A percentile compares a stretch with the other conserved stretches of the same genome.
These are phyloP conservation scores for Phytophthora idaei DNA, from an alignment of 352 stramenopile species.

Conservation along the genomic window DNA sequence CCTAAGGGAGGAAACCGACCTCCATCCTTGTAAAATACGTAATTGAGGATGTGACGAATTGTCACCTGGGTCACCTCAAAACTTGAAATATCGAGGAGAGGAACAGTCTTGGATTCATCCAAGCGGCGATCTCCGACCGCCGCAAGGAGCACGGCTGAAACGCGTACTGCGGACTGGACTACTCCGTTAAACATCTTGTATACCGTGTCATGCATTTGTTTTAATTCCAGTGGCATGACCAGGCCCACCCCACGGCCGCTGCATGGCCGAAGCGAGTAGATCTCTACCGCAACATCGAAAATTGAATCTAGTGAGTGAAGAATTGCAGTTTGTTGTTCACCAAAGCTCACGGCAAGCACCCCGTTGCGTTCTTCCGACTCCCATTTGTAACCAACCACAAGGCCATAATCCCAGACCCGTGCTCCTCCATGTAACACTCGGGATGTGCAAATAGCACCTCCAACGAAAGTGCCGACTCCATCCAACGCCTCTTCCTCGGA, in stretches of 20 bases:
- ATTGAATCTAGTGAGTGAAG: background rate
- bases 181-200: slow-evolving; percentile 20
- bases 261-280: slow-evolving; percentile 19
- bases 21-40: slow-evolving; percentile 1
- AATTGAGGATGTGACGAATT: slow-evolving; percentile 4
- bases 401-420: slow-evolving; percentile 16
- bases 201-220: background rate
- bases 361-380: background rate
- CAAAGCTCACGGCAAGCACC: slow-evolving; percentile 9
- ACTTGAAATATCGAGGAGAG: slow-evolving; percentile 6
- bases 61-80: background rate
- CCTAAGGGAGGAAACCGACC: background rate
- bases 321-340: background rate
- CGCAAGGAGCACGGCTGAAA: background rate
- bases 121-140: background rate
- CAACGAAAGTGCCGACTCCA: slow-evolving; percentile 19
- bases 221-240: slow-evolving; percentile 11
- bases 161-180: background rate
- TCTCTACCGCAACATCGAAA: slow-evolving; percentile 11
- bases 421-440: background rate
- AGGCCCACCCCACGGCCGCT: background rate
- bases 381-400: slow-evolving; percentile 11
- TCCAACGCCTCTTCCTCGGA: background rate
- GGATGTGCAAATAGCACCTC: slow-evolving; percentile 10
- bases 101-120: background rate